phyloP scores from a whole-genome alignment of 2,329 filamentous ascomycete species.

The Cercospora zeina region DNA sequence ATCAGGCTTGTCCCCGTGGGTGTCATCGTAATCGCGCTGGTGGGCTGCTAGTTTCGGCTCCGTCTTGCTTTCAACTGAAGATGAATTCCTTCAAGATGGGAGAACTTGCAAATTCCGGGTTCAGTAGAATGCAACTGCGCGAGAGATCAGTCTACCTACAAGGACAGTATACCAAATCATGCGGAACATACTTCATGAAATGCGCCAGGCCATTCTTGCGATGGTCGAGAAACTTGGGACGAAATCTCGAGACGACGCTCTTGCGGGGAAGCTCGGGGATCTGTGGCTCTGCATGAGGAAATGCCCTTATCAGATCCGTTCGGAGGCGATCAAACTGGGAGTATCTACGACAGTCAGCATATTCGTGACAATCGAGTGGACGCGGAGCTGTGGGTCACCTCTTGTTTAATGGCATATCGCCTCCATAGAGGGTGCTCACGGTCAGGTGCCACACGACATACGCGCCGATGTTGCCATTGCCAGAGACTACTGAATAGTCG shows the following conservation, averaged over 20 bases:
- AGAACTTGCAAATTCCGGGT: conserved; percentile 91
- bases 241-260: conserved; percentile 78
- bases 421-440: conserved; percentile 76
- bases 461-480: conserved; percentile 66
- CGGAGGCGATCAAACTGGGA: conserved; percentile 90
- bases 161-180: background rate
- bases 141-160: conserved; percentile 13
- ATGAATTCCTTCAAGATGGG: conserved; percentile 89
- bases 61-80: conserved; percentile 49
- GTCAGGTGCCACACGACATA: conserved; percentile 94
- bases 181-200: conserved; percentile 76
- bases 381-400: conserved; percentile 46
- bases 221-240: conserved; percentile 80
- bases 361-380: background rate
- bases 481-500: conserved; percentile 62
- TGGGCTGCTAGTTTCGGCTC: background rate
- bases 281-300: conserved; percentile 80
- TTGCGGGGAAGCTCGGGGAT: conserved; percentile 90
- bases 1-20: too few species aligned
- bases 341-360: conserved; percentile 57
- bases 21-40: background rate
- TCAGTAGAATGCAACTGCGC: conserved; percentile 80
- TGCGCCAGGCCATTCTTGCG: conserved; percentile 81
- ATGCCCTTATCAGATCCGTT: conserved; percentile 70
- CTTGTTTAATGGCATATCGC: conserved; percentile 46